Base-by-base conservation (phyloP, 2,329 filamentous ascomycete genomes). In the Aspergillus fischeri region DNA sequence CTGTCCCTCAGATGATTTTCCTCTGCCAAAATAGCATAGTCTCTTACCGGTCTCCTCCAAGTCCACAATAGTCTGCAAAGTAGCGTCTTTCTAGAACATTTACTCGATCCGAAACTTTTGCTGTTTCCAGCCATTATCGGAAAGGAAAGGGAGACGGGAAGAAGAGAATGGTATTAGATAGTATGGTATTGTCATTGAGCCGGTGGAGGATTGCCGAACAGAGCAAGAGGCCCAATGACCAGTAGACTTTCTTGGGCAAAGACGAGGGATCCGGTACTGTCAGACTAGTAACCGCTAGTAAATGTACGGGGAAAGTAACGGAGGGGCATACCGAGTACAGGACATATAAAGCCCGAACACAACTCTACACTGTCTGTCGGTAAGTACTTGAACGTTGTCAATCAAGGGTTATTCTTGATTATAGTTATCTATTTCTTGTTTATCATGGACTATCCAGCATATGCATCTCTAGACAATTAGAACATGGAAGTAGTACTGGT, bases 141-240 rank as follows among this genome's bases (percentile, higher is more conserved):
- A 44, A 44, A 20, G 10, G 8, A 44, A 44, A 9, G 10, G 20
- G 10, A 27, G 24, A 25, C 11, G 44, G 9, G 32, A 35, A 11
- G 29, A 4, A 11, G 9, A 11, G 41, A 25, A 47, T 47, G 21
- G 21, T 24, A 47, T 17, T 20, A 5, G 4, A 44, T 17, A 4
- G 51, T 53, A 53, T 47, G 4, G 51, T 53, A 11, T 21, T 11
- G 10, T 38, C 32, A 21, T 20, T 47, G 9, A 32, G 8, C 25
- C 41, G 24, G 14, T 44, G 35, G 51, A 32, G 51, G 56, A 44
- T 44, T 44, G 54, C 53, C 54, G 47, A 56, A 56, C 29, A 53
- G 20, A 54, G 57, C 27, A 57, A 44, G 57, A 54, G 25, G 54
- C 57, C 57, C 57, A 59, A 59, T 52, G 57, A 59, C 54, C 54